A percentile compares a stretch with the other conserved stretches of the same genome.
These are phyloP conservation scores for Mycosarcoma mackinlayi DNA, from an alignment of 1,284 basidiomycete genomes.

Conservation along the genomic window DNA sequence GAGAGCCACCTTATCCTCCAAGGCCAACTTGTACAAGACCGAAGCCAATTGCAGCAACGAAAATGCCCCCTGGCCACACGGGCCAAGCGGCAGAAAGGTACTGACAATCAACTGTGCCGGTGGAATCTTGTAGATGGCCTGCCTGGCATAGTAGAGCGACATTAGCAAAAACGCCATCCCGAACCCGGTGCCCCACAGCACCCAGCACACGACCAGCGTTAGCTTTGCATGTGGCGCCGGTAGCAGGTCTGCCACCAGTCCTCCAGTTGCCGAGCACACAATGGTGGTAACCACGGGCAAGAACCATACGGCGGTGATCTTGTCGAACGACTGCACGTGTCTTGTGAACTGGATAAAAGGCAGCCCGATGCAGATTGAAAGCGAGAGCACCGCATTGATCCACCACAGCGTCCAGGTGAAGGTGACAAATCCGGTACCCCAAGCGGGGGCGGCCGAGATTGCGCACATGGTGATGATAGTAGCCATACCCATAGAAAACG, in stretches of 20 bases:
- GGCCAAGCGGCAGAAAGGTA: constrained; percentile 74
- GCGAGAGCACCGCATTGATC: constrained; percentile 75
- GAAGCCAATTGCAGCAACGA: constrained; percentile 72
- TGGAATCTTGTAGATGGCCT: constrained; percentile 70
- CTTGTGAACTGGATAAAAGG: constrained; percentile 77
- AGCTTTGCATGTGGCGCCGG: constrained; percentile 72
- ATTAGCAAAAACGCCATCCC: constrained; percentile 73
- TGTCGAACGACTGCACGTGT: constrained; percentile 74
- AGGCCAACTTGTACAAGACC: constrained; percentile 31
- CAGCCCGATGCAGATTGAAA: constrained; percentile 75
- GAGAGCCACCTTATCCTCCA: constrained; percentile 20
- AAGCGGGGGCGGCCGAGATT: constrained; percentile 67
- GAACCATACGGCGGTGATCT: constrained; percentile 68
- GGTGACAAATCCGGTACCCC: constrained; percentile 74
- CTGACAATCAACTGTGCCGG: constrained; percentile 73
- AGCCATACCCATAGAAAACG: constrained; percentile 77
- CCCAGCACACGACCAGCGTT: constrained; percentile 72
- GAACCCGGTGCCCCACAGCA: constrained; percentile 70
- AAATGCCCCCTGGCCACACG: constrained; percentile 75
- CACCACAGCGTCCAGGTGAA: constrained; percentile 80
- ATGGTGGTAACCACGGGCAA: constrained; percentile 79
- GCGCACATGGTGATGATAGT: constrained; percentile 76
- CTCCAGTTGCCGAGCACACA: constrained; percentile 77
- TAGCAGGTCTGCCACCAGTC: constrained; percentile 73
- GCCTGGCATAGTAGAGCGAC: constrained; percentile 73